Percentiles rank a stretch among this genome's conserved stretches.
Evolutionary conservation across 2,329 filamentous ascomycete species (phyloP).

Genomic region (Lachnellula arida): DNA sequence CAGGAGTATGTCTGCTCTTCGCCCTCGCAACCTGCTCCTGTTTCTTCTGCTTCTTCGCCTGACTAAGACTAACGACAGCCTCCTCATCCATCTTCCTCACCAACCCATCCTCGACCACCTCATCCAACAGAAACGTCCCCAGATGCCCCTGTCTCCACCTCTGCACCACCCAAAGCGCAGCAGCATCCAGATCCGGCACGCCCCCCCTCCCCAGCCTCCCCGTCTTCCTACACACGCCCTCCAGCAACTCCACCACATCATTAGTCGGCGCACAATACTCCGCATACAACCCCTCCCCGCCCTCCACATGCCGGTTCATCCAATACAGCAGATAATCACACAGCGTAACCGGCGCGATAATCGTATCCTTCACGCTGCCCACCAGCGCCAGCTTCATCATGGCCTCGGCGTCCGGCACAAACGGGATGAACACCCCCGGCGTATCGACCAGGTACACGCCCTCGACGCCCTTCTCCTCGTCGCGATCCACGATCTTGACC

Average conservation of each 20-base stretch:
- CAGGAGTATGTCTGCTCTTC: slow-evolving; percentile 14
- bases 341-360: slow-evolving; percentile 71
- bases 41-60: slow-evolving; percentile 64
- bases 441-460: slow-evolving; percentile 82
- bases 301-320: slow-evolving; percentile 53
- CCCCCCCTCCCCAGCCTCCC: slow-evolving; percentile 75
- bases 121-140: slow-evolving; percentile 75
- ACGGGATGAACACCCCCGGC: slow-evolving; percentile 91
- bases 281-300: slow-evolving; percentile 24
- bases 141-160: slow-evolving; percentile 75
- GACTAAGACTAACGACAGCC: slow-evolving; percentile 56
- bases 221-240: slow-evolving; percentile 64
- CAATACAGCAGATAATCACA: slow-evolving; percentile 88
- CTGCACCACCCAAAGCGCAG: slow-evolving; percentile 76
- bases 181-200: slow-evolving; percentile 61
- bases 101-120: slow-evolving; percentile 59
- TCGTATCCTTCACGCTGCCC: slow-evolving; percentile 83
- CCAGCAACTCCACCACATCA: slow-evolving; percentile 69
- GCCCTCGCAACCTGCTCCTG: slow-evolving; percentile 45
- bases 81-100: slow-evolving; percentile 46
- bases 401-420: slow-evolving; percentile 74
- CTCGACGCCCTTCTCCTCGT: slow-evolving; percentile 38
- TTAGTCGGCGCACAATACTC: slow-evolving; percentile 71
- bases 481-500: slow-evolving; percentile 69
- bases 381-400: slow-evolving; percentile 96